Percentiles rank a stretch among this genome's conserved stretches.
phyloP scores from a whole-genome alignment of 176 grass and related monocot genomes.

The Panicum miliaceum region DNA sequence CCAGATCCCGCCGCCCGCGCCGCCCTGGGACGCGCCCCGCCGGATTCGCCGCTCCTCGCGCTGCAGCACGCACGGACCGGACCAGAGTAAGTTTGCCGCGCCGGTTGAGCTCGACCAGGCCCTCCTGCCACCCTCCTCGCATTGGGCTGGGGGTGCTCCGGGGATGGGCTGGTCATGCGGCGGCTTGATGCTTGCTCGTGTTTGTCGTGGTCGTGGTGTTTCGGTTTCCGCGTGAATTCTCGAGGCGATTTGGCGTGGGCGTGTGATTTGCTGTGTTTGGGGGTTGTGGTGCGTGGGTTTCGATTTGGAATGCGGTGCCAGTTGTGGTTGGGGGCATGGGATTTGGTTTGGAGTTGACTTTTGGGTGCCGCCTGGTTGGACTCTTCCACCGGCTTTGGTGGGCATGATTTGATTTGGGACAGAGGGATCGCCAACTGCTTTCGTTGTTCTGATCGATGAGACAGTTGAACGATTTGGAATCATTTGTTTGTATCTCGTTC shows the following conservation, averaged over 20 bases:
- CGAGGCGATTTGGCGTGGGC: neutral
- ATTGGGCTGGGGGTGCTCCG: neutral
- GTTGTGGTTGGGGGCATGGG: neutral
- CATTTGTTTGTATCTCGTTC: neutral
- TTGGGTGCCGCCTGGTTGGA: slow-evolving; percentile 1
- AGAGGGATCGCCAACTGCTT: slow-evolving; percentile 13
- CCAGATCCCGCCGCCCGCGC: slow-evolving; percentile 36
- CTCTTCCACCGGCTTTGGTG: neutral
- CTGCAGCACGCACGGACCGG: neutral
- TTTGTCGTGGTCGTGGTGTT: neutral
- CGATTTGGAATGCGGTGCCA: slow-evolving; percentile 12
- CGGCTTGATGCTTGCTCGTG: slow-evolving; percentile 5
- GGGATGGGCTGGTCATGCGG: neutral
- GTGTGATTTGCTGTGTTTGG: slow-evolving; percentile 31
- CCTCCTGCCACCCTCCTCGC: slow-evolving; percentile 3
- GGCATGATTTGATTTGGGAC: slow-evolving; percentile 21
- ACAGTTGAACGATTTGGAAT: neutral
- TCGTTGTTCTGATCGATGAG: slow-evolving; percentile 28
- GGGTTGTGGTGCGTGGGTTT: slow-evolving; percentile 3
- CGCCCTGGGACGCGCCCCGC: neutral
- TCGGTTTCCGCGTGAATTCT: slow-evolving; percentile 12
- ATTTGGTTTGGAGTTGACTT: slow-evolving; percentile 48
- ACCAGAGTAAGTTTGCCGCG: slow-evolving; percentile 23
- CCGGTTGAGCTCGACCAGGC: slow-evolving; percentile 1
- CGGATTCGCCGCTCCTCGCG: slow-evolving; percentile 32